These are phyloP conservation scores for Mycena polygramma DNA, from an alignment of 768 basidiomycete genomes.

Conservation along the genomic window DNA sequence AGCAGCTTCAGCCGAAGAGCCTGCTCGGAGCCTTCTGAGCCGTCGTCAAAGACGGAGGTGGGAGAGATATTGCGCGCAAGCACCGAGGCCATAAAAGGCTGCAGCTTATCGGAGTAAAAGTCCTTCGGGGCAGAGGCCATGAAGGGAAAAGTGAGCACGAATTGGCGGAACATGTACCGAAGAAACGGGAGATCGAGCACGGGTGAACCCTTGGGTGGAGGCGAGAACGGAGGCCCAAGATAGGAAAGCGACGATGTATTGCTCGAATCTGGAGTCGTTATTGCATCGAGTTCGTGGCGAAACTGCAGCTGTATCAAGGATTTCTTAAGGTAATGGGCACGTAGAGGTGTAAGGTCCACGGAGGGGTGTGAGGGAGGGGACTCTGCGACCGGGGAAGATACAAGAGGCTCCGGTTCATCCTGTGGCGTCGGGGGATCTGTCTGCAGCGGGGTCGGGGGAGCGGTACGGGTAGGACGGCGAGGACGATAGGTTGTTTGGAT, in stretches of 20 bases:
- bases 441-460: conserved; percentile 1
- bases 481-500: background rate
- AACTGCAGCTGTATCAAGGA: conserved; percentile 91
- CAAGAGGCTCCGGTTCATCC: conserved; percentile 2
- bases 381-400: conserved; percentile 34
- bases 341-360: conserved; percentile 79
- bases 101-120: conserved; percentile 95
- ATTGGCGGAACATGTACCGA: conserved; percentile 91
- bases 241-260: conserved; percentile 81
- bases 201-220: conserved; percentile 70
- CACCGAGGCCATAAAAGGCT: conserved; percentile 91
- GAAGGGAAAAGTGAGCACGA: conserved; percentile 95
- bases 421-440: background rate
- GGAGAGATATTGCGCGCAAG: conserved; percentile 84
- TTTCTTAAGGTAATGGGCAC: conserved; percentile 99
- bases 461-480: conserved; percentile 8
- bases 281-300: conserved; percentile 77
- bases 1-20: conserved; percentile 77
- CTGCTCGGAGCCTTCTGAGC: conserved; percentile 62
- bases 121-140: conserved; percentile 88
- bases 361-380: conserved; percentile 8
- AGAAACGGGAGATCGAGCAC: conserved; percentile 87
- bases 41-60: conserved; percentile 70
- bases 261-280: conserved; percentile 64
- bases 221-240: conserved; percentile 90